Evolutionary conservation across 106 monocot genomes (phyloP).

Genomic region (Apostasia ramifera): DNA sequence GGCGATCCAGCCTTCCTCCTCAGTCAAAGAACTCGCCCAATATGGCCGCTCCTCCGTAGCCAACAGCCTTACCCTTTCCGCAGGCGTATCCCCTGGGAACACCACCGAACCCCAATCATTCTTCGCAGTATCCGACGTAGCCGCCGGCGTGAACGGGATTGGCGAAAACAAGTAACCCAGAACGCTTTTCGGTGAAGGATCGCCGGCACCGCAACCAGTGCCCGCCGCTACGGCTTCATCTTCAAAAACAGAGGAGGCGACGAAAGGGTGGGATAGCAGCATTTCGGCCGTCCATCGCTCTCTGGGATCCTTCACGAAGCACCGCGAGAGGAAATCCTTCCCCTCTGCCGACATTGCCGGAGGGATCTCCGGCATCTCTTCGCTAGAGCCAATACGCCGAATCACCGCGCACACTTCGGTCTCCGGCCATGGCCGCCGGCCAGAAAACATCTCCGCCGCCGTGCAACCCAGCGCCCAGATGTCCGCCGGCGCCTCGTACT

Average conservation of each 20-base stretch:
- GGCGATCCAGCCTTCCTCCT: neutral
- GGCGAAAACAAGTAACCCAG: neutral
- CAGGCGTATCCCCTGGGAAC: neutral
- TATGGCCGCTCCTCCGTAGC: neutral
- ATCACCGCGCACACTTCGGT: slow-evolving; percentile 3
- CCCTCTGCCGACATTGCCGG: slow-evolving; percentile 18
- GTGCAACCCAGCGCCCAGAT: slow-evolving; percentile 62
- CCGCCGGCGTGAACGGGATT: no score
- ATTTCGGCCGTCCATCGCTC: slow-evolving; percentile 34
- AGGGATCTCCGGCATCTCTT: slow-evolving; percentile 17
- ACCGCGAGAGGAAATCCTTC: slow-evolving; percentile 29
- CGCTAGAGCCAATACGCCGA: slow-evolving; percentile 15
- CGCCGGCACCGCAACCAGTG: neutral
- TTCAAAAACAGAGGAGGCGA: no score
- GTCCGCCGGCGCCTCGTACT: slow-evolving; percentile 34
- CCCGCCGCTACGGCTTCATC: neutral
- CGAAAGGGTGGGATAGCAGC: slow-evolving; percentile 27
- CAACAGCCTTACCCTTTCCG: neutral
- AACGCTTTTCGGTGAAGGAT: neutral
- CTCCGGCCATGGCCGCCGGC: slow-evolving; percentile 24
- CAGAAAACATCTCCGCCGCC: slow-evolving; percentile 46
- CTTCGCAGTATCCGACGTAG: no score
- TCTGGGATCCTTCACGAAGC: slow-evolving; percentile 18
- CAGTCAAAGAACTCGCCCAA: neutral
- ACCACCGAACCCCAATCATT: neutral